Percentiles rank a stretch among this genome's conserved stretches.
phyloP scores from a whole-genome alignment of 169 alveolate genomes.

The Babesia ovata region DNA sequence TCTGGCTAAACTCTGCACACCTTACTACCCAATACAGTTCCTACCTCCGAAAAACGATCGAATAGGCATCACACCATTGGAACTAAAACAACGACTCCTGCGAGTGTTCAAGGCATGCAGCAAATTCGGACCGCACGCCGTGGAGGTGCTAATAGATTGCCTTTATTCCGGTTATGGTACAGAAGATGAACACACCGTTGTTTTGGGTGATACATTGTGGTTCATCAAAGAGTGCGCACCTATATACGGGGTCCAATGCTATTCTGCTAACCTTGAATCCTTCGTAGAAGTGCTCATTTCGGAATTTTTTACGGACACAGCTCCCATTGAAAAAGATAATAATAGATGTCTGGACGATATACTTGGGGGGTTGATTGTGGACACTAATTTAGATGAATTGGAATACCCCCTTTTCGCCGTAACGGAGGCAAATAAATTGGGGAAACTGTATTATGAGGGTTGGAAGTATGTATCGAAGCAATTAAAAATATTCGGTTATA shows the following conservation, averaged over 20 bases:
- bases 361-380: not conserved
- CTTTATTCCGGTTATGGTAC: slow-evolving; percentile 43
- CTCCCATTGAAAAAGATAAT: not conserved
- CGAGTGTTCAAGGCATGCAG: slow-evolving; percentile 23
- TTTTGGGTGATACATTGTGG: slow-evolving; percentile 43
- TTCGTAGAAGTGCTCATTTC: slow-evolving; percentile 35
- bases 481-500: slow-evolving; percentile 46
- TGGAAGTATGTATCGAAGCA: slow-evolving; percentile 45
- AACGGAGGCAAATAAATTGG: slow-evolving; percentile 16
- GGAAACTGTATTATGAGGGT: slow-evolving; percentile 23
- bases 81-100: slow-evolving; percentile 51
- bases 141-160: slow-evolving; percentile 62
- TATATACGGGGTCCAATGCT: slow-evolving; percentile 40
- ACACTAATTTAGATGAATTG: not conserved
- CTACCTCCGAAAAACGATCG: slow-evolving; percentile 63
- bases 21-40: slow-evolving; percentile 65
- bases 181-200: slow-evolving; percentile 30
- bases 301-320: slow-evolving; percentile 33
- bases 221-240: slow-evolving; percentile 42
- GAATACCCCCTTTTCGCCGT: not conserved
- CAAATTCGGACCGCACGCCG: slow-evolving; percentile 34
- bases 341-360: not conserved
- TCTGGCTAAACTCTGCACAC: slow-evolving; percentile 30
- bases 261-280: slow-evolving; percentile 11
- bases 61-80: slow-evolving; percentile 49